These are phyloP conservation scores for Waltergamsia citrina DNA, from an alignment of 2,329 filamentous ascomycete species.

Conservation along the genomic window DNA sequence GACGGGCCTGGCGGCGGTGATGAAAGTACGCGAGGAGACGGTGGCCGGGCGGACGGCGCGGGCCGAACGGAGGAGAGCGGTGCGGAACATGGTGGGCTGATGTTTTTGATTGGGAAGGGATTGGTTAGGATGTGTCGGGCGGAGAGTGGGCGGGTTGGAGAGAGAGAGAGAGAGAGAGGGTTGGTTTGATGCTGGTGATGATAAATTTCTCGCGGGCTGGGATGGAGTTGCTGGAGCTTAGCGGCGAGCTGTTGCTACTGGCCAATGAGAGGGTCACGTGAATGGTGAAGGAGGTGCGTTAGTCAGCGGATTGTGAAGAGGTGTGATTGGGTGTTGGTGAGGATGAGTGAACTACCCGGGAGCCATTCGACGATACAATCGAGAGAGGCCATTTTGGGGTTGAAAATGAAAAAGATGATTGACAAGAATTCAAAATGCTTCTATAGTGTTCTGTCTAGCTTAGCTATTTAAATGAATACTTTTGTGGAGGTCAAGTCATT, in stretches of 20 bases:
- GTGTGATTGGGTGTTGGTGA: constrained; percentile 5
- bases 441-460: no score
- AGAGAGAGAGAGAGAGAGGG: constrained; percentile 5
- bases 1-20: constrained; percentile 36
- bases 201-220: constrained; percentile 37
- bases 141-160: background rate
- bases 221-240: constrained; percentile 2
- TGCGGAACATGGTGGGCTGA: constrained; percentile 70
- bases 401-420: no score
- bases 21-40: constrained; percentile 26
- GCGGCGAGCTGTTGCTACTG: background rate
- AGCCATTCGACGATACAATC: no score
- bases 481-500: no score
- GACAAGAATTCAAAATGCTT: no score
- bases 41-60: constrained; percentile 47
- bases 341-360: constrained; percentile 1
- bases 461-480: no score
- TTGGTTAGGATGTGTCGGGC: background rate
- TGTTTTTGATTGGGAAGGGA: constrained; percentile 4
- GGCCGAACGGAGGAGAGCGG: constrained; percentile 67
- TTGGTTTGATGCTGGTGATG: constrained; percentile 20
- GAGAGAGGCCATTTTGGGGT: no score
- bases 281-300: constrained; percentile 2
- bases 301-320: constrained; percentile 4
- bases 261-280: constrained; percentile 16